Base-by-base conservation (phyloP, 768 basidiomycete species). In the Kwoniella sp. region DNA sequence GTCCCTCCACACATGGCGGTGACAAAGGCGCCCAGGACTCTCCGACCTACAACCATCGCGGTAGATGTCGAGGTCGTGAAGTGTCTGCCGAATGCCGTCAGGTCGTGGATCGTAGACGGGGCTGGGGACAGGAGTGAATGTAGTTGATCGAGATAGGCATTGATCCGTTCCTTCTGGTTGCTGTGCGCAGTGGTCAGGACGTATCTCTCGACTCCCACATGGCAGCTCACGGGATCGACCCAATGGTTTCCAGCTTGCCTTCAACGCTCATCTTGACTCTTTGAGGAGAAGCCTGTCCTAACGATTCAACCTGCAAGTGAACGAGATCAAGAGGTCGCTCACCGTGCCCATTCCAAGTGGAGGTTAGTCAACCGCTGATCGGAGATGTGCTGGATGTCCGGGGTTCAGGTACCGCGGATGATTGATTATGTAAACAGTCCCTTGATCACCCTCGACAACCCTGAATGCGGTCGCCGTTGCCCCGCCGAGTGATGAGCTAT, bases 21-120 rank as follows among this genome's bases (percentile, higher is more conserved):
- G 57, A 90, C 87, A 40, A 91, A 83, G 66, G 91, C 88, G 14
- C 86, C 83, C 17, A 96, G 78, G 25, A 92, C 85, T 63, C 89
- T 86, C 62, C 92, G 81, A 22, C 87, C 89, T 27, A 92, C 86
- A 46, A 96, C 89, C 61, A 90, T 82, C 39, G 88, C 86, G 43
- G 85, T 82, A 55, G 57, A 54, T 8, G 88, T 84, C 70, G 87
- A 86, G 54, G 89, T 83, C 56, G 88, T 85, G 60, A 84, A 81
- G 64, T 89, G 83, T 53, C 47, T 46, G 37, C 91, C 83, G 57
- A 92, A 79, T 5, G 79, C 69, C 59, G 84, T 86, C 20, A 92
- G 57, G 12, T 38, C 50, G 14, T 45, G n/a, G 10, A 60, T 20
- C 34, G 52, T 22, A 17, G 62, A 33, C 1, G 68, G 59, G 7